Base-by-base conservation (phyloP, 1,284 basidiomycete species). In the Malassezia arunalokei region DNA sequence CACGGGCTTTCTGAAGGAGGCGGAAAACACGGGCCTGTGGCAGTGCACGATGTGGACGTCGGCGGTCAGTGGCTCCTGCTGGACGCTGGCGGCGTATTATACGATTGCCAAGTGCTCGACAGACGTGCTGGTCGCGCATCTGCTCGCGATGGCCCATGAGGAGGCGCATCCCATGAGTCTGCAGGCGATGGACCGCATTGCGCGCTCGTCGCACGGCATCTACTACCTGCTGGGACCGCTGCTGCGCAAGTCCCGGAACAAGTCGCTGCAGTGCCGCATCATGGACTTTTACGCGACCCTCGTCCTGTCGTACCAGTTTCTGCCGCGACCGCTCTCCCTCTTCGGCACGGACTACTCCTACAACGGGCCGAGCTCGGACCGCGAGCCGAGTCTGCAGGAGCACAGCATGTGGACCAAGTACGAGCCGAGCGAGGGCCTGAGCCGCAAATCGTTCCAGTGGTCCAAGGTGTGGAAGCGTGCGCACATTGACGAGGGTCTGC, bases 51-150 rank as follows among this genome's bases (percentile, higher is more conserved):
- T 62, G 4, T 74, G 70, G 62, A 57, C 52, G 3, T 68, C 62
- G 0, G 72, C 71, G 3, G 73, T 74, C 3, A 66, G 62, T 8
- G 73, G 73, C 2, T 65, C 62, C 48, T 74, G 73, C 53, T 74
- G 73, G 73, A 65, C 73, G 3, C 39, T 70, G 6, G 61, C 66
- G 24, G 65, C 62, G 14, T 62, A 60, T 50, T 73, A 62, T 37
- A 63, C 61, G 1, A 60, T 63, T 27, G 60, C 60, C 3, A 50
- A 57, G 15, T 63, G 63, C 17, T 58, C 61, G 11, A 54, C 64
- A 2, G 54, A 56, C 7, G 54, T 56, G 5, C 54, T 71, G 4
- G 49, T 68, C 5, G 41, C 50, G 6, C 68, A 71, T 43, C 64
- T 63, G 43, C 40, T 63, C 6, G 46, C 59, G 5, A 63, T 67